Evolutionary conservation across 805 yeast species (phyloP), one percentile per base, ranked within the genome.

Genomic region (Wickerhamomyces bovis): DNA sequence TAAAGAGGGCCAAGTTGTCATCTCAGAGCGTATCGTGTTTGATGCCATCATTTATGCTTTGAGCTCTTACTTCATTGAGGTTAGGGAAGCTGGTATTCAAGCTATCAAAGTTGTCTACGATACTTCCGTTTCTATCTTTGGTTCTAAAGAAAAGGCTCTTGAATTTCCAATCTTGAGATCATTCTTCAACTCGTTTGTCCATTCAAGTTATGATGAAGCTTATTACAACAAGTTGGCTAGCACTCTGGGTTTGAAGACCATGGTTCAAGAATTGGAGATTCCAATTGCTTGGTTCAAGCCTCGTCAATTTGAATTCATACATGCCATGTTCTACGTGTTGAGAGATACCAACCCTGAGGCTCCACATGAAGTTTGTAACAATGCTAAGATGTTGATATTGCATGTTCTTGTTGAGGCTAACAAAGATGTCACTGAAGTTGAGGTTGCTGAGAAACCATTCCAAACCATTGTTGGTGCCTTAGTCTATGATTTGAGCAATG

Each of bases 151-250:
- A 18, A 76, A 79, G 41, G 83, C 88, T 1, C 72, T 84, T 49
- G 76, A 79, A 44, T 85, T 87, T 46, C 88, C 96, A 1, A 73
- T 89, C 33, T 76, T 89, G 53, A 77, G 94, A 48, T 75, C 83
- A 7, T 70, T 92, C 71, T 81, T 87, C 54, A 83, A 88, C 43
- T 83, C 83, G 44, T 85, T 95, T 57, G 81, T 94, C 39, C 99
- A 95, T 60, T 78, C 88, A 40, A 90, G 98, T 66, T 94, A 86
- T 61, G 95, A 87, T 51, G 96, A 88, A 63, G 83, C 81, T 31
- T 92, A 86, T 66, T 87, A 85, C 62, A 76, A 82, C 30, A 94
- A 94, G 55, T 72, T 87, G 9, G 97, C 97, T 8, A 97, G 98
- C 36, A 82, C 92, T 35, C 60, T 86, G 23, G 98, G 99, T 20